A percentile compares a stretch with the other conserved stretches of the same genome.
Evolutionary conservation across 2,329 filamentous ascomycete genomes (phyloP).

Genomic region (Pestalotiopsis sp.): DNA sequence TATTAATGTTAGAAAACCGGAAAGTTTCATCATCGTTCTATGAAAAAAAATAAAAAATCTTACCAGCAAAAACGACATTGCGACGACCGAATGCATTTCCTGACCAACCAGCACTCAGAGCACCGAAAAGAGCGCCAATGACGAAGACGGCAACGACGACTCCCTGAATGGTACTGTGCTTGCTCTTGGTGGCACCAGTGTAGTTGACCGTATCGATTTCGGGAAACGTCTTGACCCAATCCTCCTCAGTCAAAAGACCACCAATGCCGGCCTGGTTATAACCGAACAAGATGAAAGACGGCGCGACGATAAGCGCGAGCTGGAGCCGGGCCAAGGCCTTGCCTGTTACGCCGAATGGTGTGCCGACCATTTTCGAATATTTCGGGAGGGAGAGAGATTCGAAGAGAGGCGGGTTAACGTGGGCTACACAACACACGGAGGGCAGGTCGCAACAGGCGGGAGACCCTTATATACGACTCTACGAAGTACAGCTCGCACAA

Average conservation of each 20-base stretch:
- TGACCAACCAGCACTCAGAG: slow-evolving; percentile 35
- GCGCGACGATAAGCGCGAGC: slow-evolving; percentile 44
- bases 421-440: background rate
- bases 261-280: slow-evolving; percentile 44
- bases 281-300: slow-evolving; percentile 44
- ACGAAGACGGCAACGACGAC: slow-evolving; percentile 39
- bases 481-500: background rate
- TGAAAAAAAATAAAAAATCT: background rate
- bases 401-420: background rate
- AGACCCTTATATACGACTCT: background rate
- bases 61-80: slow-evolving; percentile 39
- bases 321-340: slow-evolving; percentile 38
- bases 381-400: too few relatives aligned
- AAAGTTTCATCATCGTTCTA: too few relatives aligned
- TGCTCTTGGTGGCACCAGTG: slow-evolving; percentile 29
- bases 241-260: slow-evolving; percentile 34
- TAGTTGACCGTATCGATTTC: slow-evolving; percentile 40
- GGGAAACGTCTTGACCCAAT: slow-evolving; percentile 40
- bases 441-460: background rate
- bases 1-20: background rate
- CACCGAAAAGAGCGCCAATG: slow-evolving; percentile 38
- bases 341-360: slow-evolving; percentile 37
- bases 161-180: slow-evolving; percentile 39
- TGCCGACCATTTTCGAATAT: background rate
- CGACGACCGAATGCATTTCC: slow-evolving; percentile 44